Conservation (phyloP, 2,329 filamentous ascomycete species). For the Aspergillus aculeatus region DNA sequence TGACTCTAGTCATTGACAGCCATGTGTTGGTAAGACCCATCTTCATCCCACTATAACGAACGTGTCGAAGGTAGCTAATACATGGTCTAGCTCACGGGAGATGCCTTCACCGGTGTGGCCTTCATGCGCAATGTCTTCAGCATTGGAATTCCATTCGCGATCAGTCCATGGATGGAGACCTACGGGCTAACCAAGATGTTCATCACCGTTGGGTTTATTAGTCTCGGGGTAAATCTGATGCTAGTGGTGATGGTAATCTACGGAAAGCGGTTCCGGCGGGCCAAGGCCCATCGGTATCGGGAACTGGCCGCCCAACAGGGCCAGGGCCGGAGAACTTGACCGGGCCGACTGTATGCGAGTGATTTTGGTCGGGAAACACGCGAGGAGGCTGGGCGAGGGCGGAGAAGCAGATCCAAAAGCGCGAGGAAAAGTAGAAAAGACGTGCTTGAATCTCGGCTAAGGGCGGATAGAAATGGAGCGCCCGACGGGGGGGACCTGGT, state of each 20-base stretch:
- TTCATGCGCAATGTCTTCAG: constrained; percentile 34
- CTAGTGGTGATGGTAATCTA: neutral
- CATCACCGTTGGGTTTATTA: constrained; percentile 27
- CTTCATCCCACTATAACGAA: neutral
- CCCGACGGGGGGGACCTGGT: neutral
- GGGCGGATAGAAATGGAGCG: constrained; percentile 3
- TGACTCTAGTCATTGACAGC: constrained; percentile 40
- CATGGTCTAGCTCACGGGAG: constrained; percentile 14
- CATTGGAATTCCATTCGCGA: constrained; percentile 33
- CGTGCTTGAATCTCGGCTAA: neutral
- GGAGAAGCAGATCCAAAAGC: neutral
- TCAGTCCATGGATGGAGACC: constrained; percentile 28
- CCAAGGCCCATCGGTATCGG: neutral
- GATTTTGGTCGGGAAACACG: neutral
- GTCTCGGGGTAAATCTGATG: constrained; percentile 17
- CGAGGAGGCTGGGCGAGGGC: neutral
- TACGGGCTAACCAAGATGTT: constrained; percentile 29
- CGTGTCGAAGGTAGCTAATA: too few species aligned
- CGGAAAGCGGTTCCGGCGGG: neutral
- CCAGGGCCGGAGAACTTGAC: neutral
- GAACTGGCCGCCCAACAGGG: constrained; percentile 3
- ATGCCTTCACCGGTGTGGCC: constrained; percentile 30
- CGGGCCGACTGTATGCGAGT: constrained; percentile 2
- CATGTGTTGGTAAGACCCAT: constrained; percentile 34
- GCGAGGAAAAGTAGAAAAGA: neutral